Evolutionary conservation across 805 yeast species (phyloP), one percentile per base, ranked within the genome.

Genomic region (Metschnikowia kunwiensis): DNA sequence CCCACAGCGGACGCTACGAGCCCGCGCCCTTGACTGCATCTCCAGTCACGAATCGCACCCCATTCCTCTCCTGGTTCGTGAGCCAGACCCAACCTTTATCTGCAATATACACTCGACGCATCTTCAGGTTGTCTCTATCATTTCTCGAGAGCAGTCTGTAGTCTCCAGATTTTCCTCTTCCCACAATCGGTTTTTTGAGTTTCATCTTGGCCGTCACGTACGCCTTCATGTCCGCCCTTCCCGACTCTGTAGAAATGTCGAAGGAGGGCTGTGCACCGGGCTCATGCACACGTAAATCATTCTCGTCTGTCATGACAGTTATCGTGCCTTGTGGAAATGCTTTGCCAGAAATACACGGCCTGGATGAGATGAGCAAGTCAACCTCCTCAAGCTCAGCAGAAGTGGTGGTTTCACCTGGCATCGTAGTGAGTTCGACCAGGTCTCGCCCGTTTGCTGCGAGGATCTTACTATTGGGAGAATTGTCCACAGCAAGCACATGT

Each of bases 41-140:
- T 10, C 18, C 19, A 23, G n/a, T 24, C 11, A 20, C 15, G 15
- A 35, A 30, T n/a, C 24, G 24, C 25, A 35, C 33, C 24, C 31
- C 34, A 17, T 27, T 30, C 7, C 28, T 20, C 27, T 36, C 34
- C 31, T 16, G 34, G 8, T 19, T 31, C 5, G 40, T 5, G 19
- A 36, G 36, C 40, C 40, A 36, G 15, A 44, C 33, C 48, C 48
- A 44, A n/a, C 48, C 48, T 25, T 42, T 36, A 17, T 32, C 31
- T 6, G 46, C 41, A 13, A 38, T 31, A 19, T 27, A 42, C 6
- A 42, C 42, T 11, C 46, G 34, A 7, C 40, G 21, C 37, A 32
- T 33, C 17, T 18, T 38, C 13, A 12, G 30, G 12, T 26, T 24
- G 13, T 20, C 19, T 6, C 38, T 18, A 18, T 32, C 36, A 19